These are phyloP conservation scores for Cryphonectria carpinicola DNA, from an alignment of 2,329 filamentous ascomycete species.

Conservation along the genomic window DNA sequence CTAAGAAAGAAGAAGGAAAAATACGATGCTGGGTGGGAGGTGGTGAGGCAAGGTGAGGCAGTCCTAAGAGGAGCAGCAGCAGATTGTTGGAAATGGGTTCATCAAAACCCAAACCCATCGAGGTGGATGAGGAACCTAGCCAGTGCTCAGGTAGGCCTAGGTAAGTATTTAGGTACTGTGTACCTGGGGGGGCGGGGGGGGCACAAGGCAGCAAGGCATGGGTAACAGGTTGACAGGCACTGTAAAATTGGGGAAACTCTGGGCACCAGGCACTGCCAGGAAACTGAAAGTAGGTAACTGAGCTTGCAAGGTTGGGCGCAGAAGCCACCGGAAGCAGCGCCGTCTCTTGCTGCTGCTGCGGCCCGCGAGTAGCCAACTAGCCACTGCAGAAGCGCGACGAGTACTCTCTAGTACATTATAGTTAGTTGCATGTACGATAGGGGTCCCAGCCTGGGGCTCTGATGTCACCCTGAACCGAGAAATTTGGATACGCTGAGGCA, in stretches of 20 bases:
- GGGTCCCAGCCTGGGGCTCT: neutral
- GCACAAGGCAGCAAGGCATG: neutral
- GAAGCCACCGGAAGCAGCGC: neutral
- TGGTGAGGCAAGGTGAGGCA: neutral
- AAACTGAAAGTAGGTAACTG: neutral
- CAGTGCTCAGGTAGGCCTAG: neutral
- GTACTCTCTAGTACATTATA: neutral
- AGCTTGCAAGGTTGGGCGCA: neutral
- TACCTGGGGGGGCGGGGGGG: neutral
- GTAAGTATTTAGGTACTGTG: neutral
- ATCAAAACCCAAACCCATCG: constrained; percentile 4
- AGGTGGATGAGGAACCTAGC: neutral
- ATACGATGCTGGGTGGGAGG: neutral
- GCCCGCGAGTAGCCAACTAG: neutral
- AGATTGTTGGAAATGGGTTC: constrained; percentile 11
- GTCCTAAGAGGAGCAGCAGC: neutral
- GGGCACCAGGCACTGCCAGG: neutral
- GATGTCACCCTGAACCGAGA: neutral
- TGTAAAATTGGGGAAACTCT: too few relatives aligned
- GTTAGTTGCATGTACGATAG: neutral
- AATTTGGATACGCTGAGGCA: neutral
- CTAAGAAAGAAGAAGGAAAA: neutral
- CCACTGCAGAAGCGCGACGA: neutral
- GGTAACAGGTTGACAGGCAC: neutral
- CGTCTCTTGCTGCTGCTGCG: neutral